These are phyloP conservation scores for Cyclostephanos invisitatus DNA, from an alignment of 108 stramenopile genomes.

Conservation along the genomic window DNA sequence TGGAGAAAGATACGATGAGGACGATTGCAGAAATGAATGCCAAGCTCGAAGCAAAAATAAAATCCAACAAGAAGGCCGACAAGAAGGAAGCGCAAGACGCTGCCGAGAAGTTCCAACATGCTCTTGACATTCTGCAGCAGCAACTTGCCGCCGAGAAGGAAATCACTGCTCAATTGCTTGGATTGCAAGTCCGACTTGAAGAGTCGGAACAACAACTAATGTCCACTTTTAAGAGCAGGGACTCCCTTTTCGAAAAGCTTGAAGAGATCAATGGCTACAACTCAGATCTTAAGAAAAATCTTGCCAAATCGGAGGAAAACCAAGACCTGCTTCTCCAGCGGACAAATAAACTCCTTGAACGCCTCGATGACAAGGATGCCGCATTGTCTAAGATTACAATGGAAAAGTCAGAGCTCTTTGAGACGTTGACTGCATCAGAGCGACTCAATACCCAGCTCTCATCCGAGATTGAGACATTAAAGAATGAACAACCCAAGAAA, in stretches of 20 bases:
- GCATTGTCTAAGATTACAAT: not conserved
- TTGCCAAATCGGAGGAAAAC: not conserved
- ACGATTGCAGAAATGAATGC: not conserved
- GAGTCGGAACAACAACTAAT: not conserved
- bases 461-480: not conserved
- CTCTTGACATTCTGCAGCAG: not conserved
- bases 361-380: not conserved
- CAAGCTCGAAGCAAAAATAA: not conserved
- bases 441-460: not conserved
- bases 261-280: not conserved
- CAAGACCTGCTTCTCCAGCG: not conserved
- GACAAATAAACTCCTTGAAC: not conserved
- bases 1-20: not conserved
- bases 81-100: not conserved
- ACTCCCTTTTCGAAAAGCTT: not conserved
- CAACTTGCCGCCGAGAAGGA: not conserved
- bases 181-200: not conserved
- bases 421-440: not conserved
- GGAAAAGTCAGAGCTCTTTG: not conserved
- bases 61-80: not conserved
- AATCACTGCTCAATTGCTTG: not conserved
- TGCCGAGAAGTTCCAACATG: slow-evolving; percentile 7
- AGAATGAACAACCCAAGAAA: not conserved
- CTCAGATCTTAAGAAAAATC: not conserved
- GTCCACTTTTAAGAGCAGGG: not conserved